These are phyloP conservation scores for Eucalyptus globulus DNA, from an alignment of 345 rosid genomes.

Conservation along the genomic window DNA sequence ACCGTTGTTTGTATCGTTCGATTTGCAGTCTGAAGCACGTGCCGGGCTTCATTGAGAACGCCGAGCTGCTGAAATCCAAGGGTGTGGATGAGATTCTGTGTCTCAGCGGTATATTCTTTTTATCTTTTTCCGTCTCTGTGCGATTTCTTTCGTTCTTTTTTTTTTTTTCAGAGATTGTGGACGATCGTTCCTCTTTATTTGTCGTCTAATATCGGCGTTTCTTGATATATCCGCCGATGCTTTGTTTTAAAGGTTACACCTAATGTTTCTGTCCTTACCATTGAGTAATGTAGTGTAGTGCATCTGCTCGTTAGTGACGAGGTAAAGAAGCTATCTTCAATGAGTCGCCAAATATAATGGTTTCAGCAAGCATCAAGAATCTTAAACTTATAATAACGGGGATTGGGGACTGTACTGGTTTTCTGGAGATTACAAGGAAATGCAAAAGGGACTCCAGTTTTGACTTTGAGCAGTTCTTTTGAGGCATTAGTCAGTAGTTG, in stretches of 20 bases:
- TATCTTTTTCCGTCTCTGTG: not conserved
- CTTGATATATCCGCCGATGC: not conserved
- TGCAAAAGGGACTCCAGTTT: not conserved
- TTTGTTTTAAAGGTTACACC: not conserved
- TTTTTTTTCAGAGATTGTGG: not conserved
- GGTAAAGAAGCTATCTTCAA: not conserved
- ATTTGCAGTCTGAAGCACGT: constrained; percentile 74
- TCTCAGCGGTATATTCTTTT: constrained; percentile 57
- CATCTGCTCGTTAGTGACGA: not conserved
- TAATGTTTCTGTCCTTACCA: not conserved
- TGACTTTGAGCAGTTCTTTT: not conserved
- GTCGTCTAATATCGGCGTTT: not conserved
- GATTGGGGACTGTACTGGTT: not conserved
- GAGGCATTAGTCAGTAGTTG: not conserved
- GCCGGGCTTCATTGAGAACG: constrained; percentile 91
- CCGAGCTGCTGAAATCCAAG: constrained; percentile 71
- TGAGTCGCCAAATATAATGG: not conserved
- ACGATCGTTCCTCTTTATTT: not conserved
- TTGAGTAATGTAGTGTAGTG: not conserved
- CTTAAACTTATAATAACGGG: not conserved
- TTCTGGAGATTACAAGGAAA: not conserved
- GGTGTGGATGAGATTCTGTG: constrained; percentile 72
- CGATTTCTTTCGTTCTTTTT: not conserved
- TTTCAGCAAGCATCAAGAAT: not conserved
- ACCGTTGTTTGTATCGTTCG: not conserved